These are phyloP conservation scores for Plasmodium gonderi DNA, from an alignment of 169 alveolate genomes.

Conservation along the genomic window DNA sequence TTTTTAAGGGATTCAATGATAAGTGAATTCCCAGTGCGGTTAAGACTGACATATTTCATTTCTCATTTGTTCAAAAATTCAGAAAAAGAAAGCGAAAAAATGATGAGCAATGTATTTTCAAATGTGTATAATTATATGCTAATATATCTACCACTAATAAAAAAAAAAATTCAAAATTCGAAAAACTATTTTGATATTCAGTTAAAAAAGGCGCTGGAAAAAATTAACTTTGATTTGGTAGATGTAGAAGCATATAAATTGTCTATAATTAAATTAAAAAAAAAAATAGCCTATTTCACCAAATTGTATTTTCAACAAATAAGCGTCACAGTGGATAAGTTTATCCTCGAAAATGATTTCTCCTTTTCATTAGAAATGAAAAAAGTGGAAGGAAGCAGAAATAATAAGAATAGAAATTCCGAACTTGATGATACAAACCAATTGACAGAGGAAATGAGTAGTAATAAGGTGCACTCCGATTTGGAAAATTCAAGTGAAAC, in stretches of 20 bases:
- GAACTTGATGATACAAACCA: neutral
- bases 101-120: constrained; percentile 69
- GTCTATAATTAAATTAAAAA: constrained; percentile 46
- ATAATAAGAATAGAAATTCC: neutral
- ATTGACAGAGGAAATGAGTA: neutral
- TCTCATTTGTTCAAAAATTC: constrained; percentile 31
- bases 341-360: constrained; percentile 16
- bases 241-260: constrained; percentile 54
- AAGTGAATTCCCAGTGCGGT: constrained; percentile 58
- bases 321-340: constrained; percentile 48
- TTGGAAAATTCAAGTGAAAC: neutral
- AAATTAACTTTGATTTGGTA: constrained; percentile 47
- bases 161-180: constrained; percentile 31
- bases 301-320: constrained; percentile 70
- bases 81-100: constrained; percentile 12
- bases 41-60: constrained; percentile 36
- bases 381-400: neutral
- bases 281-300: constrained; percentile 37
- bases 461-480: neutral
- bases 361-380: constrained; percentile 3
- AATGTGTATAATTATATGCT: constrained; percentile 69
- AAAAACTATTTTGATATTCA: constrained; percentile 66
- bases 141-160: constrained; percentile 53
- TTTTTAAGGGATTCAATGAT: constrained; percentile 59
- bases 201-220: constrained; percentile 39